Evolutionary conservation across 768 basidiomycete species (phyloP), one percentile per base, ranked within the genome.

Genomic region (Rickenella mellea): DNA sequence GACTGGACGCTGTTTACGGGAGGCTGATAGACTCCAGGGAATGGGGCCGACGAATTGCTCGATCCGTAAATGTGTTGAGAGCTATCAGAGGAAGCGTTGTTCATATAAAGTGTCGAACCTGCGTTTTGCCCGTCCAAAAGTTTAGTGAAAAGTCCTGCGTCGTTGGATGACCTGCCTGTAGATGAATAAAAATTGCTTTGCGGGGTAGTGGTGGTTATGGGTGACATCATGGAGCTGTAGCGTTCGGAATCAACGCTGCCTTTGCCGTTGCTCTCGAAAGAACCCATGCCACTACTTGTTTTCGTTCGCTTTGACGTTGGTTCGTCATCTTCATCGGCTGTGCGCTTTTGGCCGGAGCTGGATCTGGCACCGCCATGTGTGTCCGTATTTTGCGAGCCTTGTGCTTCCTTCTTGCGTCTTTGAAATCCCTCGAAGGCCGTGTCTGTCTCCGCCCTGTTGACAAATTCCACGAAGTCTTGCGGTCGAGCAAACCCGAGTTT

Each of bases 381-480:
- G 25, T 56, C 43, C 8, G 51, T 52, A 12, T 51, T 40, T 2
- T 47, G 32, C 47, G 70, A 71, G 41, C 49, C 36, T 9, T 35
- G 39, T 50, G 55, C 29, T 6, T 68, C 69, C 26, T 65, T 63
- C 59, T 82, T 92, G 50, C 89, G 77, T 4, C 70, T 51, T 48
- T 88, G 81, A 53, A 83, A 92, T 40, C 88, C 82, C 55, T 94
- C 91, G 72, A 84, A 90, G 27, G 90, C 91, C 1, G 89, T 91
- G 55, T 94, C 92, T 0, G 90, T 92, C 64, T 96, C 92, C 1
- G 84, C 76, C 52, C 79, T 80, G 61, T 85, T 89, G 48, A 94
- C 66, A 49, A 81, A 86, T 38, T 74, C 77, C 48, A 84, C 80
- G 57, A 93, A 91, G 54, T 87, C 84, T 33, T 73, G 66, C 54